Evolutionary conservation across 768 basidiomycete species (phyloP), one percentile per base, ranked within the genome.

Genomic region (Nidularia pulvinata): DNA sequence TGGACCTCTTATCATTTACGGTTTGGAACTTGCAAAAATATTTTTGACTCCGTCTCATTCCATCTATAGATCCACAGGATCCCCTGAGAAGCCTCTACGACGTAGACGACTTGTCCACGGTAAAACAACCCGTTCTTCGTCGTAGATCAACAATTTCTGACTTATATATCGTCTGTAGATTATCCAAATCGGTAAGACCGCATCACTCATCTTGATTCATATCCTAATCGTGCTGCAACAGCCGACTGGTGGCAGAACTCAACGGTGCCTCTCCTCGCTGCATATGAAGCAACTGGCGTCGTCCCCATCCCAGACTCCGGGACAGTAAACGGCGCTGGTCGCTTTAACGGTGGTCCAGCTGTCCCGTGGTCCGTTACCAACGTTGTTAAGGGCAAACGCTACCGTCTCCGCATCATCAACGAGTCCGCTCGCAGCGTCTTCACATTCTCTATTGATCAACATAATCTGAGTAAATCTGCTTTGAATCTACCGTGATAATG

Each of bases 361-460:
- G 64, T 67, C 3, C 64, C 72, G 0, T 70, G 76, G 43, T 52
- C 77, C 0, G 69, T 79, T 5, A 60, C 79, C 53, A 71, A 74
- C 51, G 79, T 84, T 45, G 53, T 61, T 2, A 51, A 54, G 0
- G 77, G 75, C 10, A 70, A 71, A 49, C 69, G 80, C 36, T 84
- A 84, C 60, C 77, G 84, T 42, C 76, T 85, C 68, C 80, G 83
- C 9, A 51, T 85, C 11, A 64, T 85, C 59, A 75, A 75, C 49
- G 71, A 71, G 25, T 79, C 80, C 16, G 82, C 81, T 53, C 69
- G 75, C 36, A 70, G 72, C 9, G 67, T 65, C 34, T 76, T 73
- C 66, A 63, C 58, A 3, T 68, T 77, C 55, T 74, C 71, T 0
- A 60, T 77, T 25, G 72, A 75, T 19, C 63, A 69, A 1, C 67